Conservation (phyloP, 1,284 basidiomycete species). For the Sporisorium scitamineum region DNA sequence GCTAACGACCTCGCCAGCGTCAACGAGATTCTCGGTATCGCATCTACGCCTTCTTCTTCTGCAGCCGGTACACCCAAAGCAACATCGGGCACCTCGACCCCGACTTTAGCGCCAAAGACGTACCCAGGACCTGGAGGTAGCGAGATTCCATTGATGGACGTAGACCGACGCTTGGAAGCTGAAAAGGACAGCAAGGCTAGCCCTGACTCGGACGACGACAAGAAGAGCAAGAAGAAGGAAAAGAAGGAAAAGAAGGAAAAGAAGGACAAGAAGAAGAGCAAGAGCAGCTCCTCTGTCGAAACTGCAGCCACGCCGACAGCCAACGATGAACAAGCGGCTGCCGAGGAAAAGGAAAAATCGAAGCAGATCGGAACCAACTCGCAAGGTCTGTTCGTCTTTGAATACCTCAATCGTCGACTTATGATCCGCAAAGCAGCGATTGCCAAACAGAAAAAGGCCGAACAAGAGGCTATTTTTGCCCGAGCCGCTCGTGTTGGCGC, state of each 20-base stretch:
- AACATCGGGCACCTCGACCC: conserved; percentile 33
- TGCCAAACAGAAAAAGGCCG: conserved; percentile 51
- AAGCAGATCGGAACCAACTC: conserved; percentile 51
- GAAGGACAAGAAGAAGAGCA: conserved; percentile 43
- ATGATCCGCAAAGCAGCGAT: conserved; percentile 62
- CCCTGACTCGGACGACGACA: conserved; percentile 16
- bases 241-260: conserved; percentile 24
- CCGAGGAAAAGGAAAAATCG: conserved; percentile 38
- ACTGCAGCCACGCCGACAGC: neutral
- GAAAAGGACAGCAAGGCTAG: conserved; percentile 9
- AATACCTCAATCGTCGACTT: conserved; percentile 62
- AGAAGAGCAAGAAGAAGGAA: conserved; percentile 23
- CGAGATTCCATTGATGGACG: conserved; percentile 46
- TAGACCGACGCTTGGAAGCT: conserved; percentile 36
- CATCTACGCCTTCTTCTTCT: conserved; percentile 46
- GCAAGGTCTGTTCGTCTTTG: conserved; percentile 52
- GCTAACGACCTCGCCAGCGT: conserved; percentile 54
- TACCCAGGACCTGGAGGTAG: conserved; percentile 49
- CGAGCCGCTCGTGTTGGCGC: conserved; percentile 47
- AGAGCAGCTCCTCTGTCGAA: conserved; percentile 11
- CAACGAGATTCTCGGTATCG: conserved; percentile 67
- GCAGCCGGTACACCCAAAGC: conserved; percentile 35
- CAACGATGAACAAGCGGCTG: neutral
- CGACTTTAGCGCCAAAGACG: conserved; percentile 21
- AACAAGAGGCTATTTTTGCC: conserved; percentile 58